Evolutionary conservation across 305 asterid species (phyloP).

Genomic region (Coffea humblotiana): DNA sequence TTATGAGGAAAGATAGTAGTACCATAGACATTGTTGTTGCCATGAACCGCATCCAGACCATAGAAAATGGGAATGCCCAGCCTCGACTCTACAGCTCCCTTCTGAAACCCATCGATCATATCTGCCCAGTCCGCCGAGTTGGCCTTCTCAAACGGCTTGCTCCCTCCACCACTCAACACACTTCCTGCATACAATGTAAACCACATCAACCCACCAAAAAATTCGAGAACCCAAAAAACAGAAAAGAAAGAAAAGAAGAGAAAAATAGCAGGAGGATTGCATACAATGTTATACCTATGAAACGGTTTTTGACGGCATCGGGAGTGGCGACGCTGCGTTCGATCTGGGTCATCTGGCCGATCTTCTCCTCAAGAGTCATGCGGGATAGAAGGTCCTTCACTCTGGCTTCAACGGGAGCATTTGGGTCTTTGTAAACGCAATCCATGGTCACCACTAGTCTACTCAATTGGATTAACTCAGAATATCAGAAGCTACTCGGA

Average conservation of each 20-base stretch:
- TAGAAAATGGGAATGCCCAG: slow-evolving; percentile 84
- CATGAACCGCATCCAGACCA: slow-evolving; percentile 92
- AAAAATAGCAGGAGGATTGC: too few relatives aligned
- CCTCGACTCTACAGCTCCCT: slow-evolving; percentile 66
- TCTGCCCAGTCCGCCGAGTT: slow-evolving; percentile 78
- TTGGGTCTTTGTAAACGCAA: slow-evolving; percentile 42
- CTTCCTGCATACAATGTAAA: slow-evolving; percentile 51
- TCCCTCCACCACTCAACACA: slow-evolving; percentile 91
- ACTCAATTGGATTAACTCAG: neutral
- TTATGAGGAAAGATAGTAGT: slow-evolving; percentile 93
- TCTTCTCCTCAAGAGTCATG: slow-evolving; percentile 46
- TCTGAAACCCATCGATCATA: slow-evolving; percentile 79
- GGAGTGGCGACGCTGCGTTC: slow-evolving; percentile 41
- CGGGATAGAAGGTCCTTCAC: slow-evolving; percentile 43
- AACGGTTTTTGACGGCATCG: slow-evolving; percentile 31
- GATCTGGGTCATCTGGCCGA: slow-evolving; percentile 53
- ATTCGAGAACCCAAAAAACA: too few relatives aligned
- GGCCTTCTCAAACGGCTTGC: slow-evolving; percentile 80
- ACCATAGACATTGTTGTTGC: slow-evolving; percentile 87
- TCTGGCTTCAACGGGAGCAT: slow-evolving; percentile 36
- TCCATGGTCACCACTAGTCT: slow-evolving; percentile 11
- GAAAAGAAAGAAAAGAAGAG: neutral
- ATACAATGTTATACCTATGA: slow-evolving; percentile 26
- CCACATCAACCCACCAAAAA: neutral
- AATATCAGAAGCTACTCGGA: neutral